Evolutionary conservation across 208 protist species (phyloP).

Genomic region (Wallacemonas rigidus): DNA sequence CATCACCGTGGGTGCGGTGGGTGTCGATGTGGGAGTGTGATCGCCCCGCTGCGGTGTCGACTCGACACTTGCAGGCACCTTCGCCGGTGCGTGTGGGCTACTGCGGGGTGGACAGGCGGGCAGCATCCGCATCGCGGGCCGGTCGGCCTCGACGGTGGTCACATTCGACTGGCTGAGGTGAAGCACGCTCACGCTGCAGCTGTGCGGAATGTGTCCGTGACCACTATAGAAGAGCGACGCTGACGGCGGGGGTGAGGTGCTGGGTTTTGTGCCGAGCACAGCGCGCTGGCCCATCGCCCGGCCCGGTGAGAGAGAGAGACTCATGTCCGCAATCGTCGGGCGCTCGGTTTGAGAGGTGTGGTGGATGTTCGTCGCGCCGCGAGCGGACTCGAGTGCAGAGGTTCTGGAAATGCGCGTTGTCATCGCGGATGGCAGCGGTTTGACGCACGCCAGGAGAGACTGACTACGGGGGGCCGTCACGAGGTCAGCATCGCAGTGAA

Average conservation of each 20-base stretch:
- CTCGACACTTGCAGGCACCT: neutral
- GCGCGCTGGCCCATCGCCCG: neutral
- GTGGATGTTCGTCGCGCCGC: too few relatives aligned
- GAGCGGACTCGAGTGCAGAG: too few relatives aligned
- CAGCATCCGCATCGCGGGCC: neutral
- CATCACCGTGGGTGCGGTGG: conserved; percentile 2
- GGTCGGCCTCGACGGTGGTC: neutral
- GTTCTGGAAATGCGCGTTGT: neutral
- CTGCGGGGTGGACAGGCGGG: conserved; percentile 8
- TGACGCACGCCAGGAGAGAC: neutral
- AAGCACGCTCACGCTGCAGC: neutral
- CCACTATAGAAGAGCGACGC: conserved; percentile 17
- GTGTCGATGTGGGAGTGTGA: too few relatives aligned
- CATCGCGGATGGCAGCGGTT: neutral
- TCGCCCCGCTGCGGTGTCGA: too few relatives aligned
- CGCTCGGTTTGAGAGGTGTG: neutral
- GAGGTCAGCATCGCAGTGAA: conserved; percentile 1
- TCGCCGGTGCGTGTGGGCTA: neutral
- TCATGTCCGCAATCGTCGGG: neutral
- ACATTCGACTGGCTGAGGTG: conserved; percentile 5
- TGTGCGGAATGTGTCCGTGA: neutral
- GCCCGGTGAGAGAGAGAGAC: conserved; percentile 9
- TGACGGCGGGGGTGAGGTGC: neutral
- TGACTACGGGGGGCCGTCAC: too few relatives aligned
- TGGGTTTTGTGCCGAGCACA: neutral